phyloP scores from a whole-genome alignment of 176 grass and related monocot genomes.

The Metroxylon sagu region DNA sequence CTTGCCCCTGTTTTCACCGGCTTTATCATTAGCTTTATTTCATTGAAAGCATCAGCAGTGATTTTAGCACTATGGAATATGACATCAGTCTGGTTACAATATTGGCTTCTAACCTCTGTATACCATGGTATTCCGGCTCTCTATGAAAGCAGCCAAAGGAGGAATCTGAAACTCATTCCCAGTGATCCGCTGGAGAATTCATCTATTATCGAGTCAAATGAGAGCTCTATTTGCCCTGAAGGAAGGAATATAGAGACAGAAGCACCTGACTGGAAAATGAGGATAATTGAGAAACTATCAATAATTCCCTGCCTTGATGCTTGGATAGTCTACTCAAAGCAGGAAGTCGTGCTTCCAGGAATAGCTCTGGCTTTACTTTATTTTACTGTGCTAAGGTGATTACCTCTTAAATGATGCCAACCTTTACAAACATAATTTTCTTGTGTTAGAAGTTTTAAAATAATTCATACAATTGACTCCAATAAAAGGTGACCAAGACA shows the following conservation, averaged over 20 bases:
- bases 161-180: not conserved
- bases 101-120: conserved; percentile 72
- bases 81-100: conserved; percentile 51
- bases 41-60: conserved; percentile 55
- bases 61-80: conserved; percentile 59
- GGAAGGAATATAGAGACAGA: not conserved
- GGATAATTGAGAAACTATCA: conserved; percentile 28
- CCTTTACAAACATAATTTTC: too few relatives aligned
- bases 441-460: too few relatives aligned
- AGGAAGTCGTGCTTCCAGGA: conserved; percentile 75
- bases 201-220: conserved; percentile 10
- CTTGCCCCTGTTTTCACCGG: conserved; percentile 71
- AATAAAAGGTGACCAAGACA: too few relatives aligned
- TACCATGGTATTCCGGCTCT: conserved; percentile 70
- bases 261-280: conserved; percentile 23
- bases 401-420: not conserved
- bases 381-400: conserved; percentile 65
- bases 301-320: conserved; percentile 62
- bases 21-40: conserved; percentile 79
- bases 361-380: conserved; percentile 74
- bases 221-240: conserved; percentile 2
- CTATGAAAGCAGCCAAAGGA: conserved; percentile 24
- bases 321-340: conserved; percentile 60
- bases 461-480: too few relatives aligned
- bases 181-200: conserved; percentile 14